Base-by-base conservation (phyloP, 2,329 filamentous ascomycete genomes). In the Alternaria sp. region DNA sequence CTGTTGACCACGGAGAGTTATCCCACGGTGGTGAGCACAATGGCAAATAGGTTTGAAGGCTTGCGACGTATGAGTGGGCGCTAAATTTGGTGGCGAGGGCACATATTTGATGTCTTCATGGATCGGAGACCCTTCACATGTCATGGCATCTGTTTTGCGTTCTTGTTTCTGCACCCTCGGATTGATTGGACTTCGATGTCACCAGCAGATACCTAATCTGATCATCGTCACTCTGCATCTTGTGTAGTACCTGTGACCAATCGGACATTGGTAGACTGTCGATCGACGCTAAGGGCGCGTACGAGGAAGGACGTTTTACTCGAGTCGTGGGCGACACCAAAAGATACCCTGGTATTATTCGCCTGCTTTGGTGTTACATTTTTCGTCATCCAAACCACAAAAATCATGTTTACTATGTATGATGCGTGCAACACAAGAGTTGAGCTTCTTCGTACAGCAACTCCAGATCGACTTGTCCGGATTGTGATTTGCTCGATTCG, bases 401-500 rank as follows among this genome's bases (percentile, higher is more conserved):
- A 16, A 18, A 30, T 11, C 11, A 10, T 30, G 28, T 30, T 11
- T 30, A 11, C 10, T 25, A 22, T 10, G 12, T 7, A 43, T 43
- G 40, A 22, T 11, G 20, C 5, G 11, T 22, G 22, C 30, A 36
- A 54, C 41, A 49, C 18, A 55, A 44, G 49, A 55, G 52, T 59
- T 48, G 48, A 55, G 20, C 54, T 30, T 25, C 12, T 16, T 14
- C 20, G 20, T 43, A 25, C 20, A 16, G 40, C 20, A 43, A 9
- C 6, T 57, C 53, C 46, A 27, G 50, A 60, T 60, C 38, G 40
- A 60, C 48, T 18, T 16, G 34, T 52, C 22, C 45, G 36, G 44
- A 50, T 16, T 16, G 40, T 55, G 48, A 43, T 34, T 49, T 59
- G 36, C 48, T 62, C 43, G 34, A 30, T 22, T 41, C 54, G 56